Evolutionary conservation across 306 rosid species (phyloP).

Genomic region (Arachis hypogaea): DNA sequence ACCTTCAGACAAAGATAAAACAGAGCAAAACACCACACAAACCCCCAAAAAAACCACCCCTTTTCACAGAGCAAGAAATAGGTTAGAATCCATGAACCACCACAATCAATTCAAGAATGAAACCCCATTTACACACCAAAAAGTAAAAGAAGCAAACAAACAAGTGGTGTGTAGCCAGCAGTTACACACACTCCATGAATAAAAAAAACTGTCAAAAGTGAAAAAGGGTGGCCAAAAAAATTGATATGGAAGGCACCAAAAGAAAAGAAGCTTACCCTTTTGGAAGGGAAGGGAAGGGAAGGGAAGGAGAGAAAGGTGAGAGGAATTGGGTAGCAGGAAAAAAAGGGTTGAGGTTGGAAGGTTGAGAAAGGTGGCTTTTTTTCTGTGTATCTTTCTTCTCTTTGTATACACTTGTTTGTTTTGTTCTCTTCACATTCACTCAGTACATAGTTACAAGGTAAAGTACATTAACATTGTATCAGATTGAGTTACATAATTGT

Average conservation of each 20-base stretch:
- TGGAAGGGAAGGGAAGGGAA: conserved; percentile 38
- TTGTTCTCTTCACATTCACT: neutral
- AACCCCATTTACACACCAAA: conserved; percentile 41
- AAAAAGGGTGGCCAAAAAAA: conserved; percentile 1
- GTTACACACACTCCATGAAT: conserved; percentile 18
- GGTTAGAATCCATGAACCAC: neutral
- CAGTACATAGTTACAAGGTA: neutral
- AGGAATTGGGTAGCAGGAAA: conserved; percentile 28
- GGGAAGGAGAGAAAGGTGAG: conserved; percentile 10
- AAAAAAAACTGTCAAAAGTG: conserved; percentile 28
- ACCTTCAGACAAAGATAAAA: conserved; percentile 20
- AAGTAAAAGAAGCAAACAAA: conserved; percentile 27
- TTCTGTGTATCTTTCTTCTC: neutral
- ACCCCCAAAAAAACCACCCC: neutral
- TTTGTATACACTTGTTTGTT: neutral
- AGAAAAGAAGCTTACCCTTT: conserved; percentile 33
- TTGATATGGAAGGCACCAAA: neutral
- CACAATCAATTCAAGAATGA: conserved; percentile 19
- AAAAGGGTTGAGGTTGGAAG: neutral
- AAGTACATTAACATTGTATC: neutral
- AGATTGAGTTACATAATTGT: too few relatives aligned
- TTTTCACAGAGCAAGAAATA: conserved; percentile 27
- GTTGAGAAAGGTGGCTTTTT: conserved; percentile 26
- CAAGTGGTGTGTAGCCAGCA: conserved; percentile 27
- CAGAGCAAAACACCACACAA: conserved; percentile 27